phyloP scores from a whole-genome alignment of 371 early-diverging fungal species.

The Parasitella parasitica region DNA sequence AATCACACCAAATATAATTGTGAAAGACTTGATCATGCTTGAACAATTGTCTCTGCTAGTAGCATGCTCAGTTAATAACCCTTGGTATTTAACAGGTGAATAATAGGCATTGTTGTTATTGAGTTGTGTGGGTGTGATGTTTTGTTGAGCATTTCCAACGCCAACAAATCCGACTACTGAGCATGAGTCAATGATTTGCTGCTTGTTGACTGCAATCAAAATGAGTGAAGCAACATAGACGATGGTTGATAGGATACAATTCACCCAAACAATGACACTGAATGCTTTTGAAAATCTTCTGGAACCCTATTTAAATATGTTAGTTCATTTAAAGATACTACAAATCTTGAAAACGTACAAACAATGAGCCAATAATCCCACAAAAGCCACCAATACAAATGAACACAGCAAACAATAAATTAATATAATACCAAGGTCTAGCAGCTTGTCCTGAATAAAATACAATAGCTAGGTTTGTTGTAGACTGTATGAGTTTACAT shows the following conservation, averaged over 20 bases:
- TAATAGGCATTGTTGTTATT: slow-evolving; percentile 10
- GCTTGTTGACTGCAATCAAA: slow-evolving; percentile 14
- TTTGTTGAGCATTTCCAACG: slow-evolving; percentile 17
- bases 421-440: slow-evolving; percentile 25
- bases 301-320: slow-evolving; percentile 7
- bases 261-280: slow-evolving; percentile 26
- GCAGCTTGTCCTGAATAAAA: slow-evolving; percentile 25
- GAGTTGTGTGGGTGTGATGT: slow-evolving; percentile 9
- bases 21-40: slow-evolving; percentile 6
- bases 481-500: neutral
- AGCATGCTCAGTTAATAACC: slow-evolving; percentile 25
- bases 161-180: slow-evolving; percentile 24
- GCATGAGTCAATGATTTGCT: slow-evolving; percentile 21
- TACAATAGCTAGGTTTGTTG: slow-evolving; percentile 15
- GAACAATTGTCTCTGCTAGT: slow-evolving; percentile 2
- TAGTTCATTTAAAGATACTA: neutral
- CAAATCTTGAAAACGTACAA: slow-evolving; percentile 6
- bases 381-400: slow-evolving; percentile 24
- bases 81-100: slow-evolving; percentile 27
- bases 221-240: slow-evolving; percentile 16
- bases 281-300: slow-evolving; percentile 28
- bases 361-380: slow-evolving; percentile 24
- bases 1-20: slow-evolving; percentile 17
- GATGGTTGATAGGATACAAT: slow-evolving; percentile 17
- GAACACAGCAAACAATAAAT: slow-evolving; percentile 22